A percentile compares a stretch with the other conserved stretches of the same genome.
phyloP scores from a whole-genome alignment of 2,329 filamentous ascomycete genomes.

The Raffaelea arxii region DNA sequence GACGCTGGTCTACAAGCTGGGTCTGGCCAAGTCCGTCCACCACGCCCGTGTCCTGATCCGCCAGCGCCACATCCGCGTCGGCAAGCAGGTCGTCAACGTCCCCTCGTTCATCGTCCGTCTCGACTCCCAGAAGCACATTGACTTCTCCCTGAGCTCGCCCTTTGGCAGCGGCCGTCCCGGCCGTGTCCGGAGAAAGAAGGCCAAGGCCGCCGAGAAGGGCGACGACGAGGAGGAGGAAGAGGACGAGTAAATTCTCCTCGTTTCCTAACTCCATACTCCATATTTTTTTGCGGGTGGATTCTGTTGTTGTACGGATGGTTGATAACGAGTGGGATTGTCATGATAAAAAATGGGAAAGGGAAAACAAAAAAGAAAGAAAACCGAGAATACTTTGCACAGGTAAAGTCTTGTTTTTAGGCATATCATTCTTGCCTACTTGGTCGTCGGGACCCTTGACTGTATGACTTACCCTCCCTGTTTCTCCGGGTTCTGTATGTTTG shows the following conservation, averaged over 20 bases:
- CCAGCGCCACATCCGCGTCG: slow-evolving; percentile 99
- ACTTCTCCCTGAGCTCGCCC: slow-evolving; percentile 95
- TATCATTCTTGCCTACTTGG: neutral
- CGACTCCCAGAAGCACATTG: slow-evolving; percentile 99
- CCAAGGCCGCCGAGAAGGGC: slow-evolving; percentile 83
- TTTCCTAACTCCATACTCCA: neutral
- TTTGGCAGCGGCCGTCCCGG: slow-evolving; percentile 95
- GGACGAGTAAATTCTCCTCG: slow-evolving; percentile 45
- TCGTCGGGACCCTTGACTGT: too few species aligned
- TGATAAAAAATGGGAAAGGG: too few species aligned
- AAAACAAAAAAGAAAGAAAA: neutral
- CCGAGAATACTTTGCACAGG: too few species aligned
- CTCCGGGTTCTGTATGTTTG: neutral
- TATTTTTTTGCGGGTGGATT: neutral
- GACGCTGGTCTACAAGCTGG: slow-evolving; percentile 99
- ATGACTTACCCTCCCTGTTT: too few species aligned
- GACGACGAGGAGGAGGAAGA: slow-evolving; percentile 76
- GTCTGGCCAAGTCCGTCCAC: slow-evolving; percentile 99
- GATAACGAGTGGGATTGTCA: too few species aligned
- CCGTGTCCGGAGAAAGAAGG: slow-evolving; percentile 99
- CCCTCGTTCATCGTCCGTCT: slow-evolving; percentile 99
- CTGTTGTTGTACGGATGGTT: neutral
- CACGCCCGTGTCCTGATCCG: slow-evolving; percentile 99
- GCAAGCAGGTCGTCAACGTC: slow-evolving; percentile 99
- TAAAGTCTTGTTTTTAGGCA: too few species aligned